Evolutionary conservation across 2,329 filamentous ascomycete genomes (phyloP).

Genomic region (Akanthomyces uredinophilus): DNA sequence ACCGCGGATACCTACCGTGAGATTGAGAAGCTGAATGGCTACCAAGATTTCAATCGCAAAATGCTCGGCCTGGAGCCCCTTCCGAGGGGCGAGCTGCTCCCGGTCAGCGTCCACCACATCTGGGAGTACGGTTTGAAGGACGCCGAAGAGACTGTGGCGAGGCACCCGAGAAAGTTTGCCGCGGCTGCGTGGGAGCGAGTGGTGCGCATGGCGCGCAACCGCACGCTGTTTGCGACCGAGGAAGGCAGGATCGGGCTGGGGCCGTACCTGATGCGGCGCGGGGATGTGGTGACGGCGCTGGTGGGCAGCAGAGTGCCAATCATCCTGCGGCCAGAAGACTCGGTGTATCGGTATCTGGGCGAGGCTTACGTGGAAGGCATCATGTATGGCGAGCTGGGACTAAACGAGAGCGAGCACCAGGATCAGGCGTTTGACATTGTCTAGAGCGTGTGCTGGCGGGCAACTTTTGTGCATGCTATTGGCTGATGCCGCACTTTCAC

Average conservation of each 20-base stretch:
- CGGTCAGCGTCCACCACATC: background rate
- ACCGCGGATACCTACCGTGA: background rate
- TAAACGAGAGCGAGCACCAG: background rate
- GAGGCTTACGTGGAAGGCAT: background rate
- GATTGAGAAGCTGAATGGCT: background rate
- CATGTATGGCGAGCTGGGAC: constrained; percentile 5
- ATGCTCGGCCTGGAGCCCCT: background rate
- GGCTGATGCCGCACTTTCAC: no score
- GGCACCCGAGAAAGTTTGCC: background rate
- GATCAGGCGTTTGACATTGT: background rate
- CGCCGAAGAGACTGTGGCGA: background rate
- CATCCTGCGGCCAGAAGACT: background rate
- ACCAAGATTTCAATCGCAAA: background rate
- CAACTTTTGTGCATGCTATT: background rate
- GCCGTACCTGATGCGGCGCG: background rate
- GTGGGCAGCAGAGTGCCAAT: background rate
- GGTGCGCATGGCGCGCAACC: background rate
- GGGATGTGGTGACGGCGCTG: background rate
- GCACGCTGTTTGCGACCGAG: background rate
- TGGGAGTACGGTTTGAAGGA: background rate
- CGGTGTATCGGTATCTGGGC: background rate
- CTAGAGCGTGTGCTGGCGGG: background rate
- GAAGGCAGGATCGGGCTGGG: background rate
- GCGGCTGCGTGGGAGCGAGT: background rate
- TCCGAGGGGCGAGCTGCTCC: background rate